These are phyloP conservation scores for Colletotrichum karsti DNA, from an alignment of 2,329 filamentous ascomycete species.

Conservation along the genomic window DNA sequence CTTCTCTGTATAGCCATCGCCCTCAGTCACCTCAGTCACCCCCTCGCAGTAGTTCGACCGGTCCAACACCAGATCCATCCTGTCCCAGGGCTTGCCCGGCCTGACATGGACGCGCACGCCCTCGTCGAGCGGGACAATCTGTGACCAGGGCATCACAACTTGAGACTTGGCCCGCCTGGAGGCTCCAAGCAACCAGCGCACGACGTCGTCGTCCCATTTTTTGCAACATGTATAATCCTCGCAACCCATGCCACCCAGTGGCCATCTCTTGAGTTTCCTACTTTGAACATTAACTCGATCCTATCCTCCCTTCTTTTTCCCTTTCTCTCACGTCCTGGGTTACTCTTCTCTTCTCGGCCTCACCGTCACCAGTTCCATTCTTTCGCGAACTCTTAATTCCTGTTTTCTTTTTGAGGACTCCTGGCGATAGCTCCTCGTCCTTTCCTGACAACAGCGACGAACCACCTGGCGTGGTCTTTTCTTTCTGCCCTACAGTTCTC, in stretches of 20 bases:
- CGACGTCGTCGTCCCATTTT: slow-evolving; percentile 29
- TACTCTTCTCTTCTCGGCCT: slow-evolving; percentile 17
- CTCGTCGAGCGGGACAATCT: slow-evolving; percentile 22
- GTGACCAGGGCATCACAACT: slow-evolving; percentile 28
- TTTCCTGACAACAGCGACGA: slow-evolving; percentile 1
- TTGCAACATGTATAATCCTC: slow-evolving; percentile 28
- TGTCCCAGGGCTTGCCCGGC: slow-evolving; percentile 3
- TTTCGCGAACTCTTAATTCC: slow-evolving; percentile 11
- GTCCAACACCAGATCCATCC: slow-evolving; percentile 8
- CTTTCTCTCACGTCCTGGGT: background rate
- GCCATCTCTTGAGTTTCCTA: slow-evolving; percentile 12
- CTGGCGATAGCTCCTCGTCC: slow-evolving; percentile 26
- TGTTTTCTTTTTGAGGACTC: slow-evolving; percentile 14
- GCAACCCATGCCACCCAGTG: background rate
- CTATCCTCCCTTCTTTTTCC: background rate
- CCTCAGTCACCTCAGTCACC: background rate
- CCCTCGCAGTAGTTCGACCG: slow-evolving; percentile 17
- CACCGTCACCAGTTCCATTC: slow-evolving; percentile 12
- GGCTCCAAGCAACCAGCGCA: slow-evolving; percentile 25
- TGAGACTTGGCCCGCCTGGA: slow-evolving; percentile 26
- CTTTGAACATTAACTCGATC: slow-evolving; percentile 23
- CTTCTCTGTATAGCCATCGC: background rate
- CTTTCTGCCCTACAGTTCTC: background rate
- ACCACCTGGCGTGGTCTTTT: slow-evolving; percentile 27
- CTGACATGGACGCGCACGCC: slow-evolving; percentile 26